Base-by-base conservation (phyloP, 164 flowering plant genomes). In the Stephania japonica region DNA sequence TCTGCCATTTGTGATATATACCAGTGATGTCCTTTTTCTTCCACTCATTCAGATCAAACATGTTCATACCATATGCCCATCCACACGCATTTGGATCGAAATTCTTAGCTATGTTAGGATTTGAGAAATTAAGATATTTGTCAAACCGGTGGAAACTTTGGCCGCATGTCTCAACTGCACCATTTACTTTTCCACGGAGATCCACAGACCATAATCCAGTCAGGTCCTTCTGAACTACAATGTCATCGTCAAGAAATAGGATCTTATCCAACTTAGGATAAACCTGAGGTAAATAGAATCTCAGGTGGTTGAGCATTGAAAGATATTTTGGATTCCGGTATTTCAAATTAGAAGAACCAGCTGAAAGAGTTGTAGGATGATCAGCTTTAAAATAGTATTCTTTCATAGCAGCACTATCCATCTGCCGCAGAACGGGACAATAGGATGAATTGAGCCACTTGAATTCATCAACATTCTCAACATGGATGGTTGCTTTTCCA, bases 61-160 rank as follows among this genome's bases (percentile, higher is more conserved):
- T 79, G 73, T 96, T 96, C 99, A 93, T 96, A 27, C 99, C 98
- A 80, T 96, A 92, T 49, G 98, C 99, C 99, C 98, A 96, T 7
- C 99, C 99, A 81, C 99, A 93, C 68, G 98, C 98, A 85, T 91
- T 92, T 19, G 98, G 97, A 77, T 91, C 90, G 75, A 96, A 96
- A 77, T 89, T 87, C 76, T 81, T 83, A 1, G 98, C 83, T 75
- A 96, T 96, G 73, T 90, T 87, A 62, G 97, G 98, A 75, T 96
- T 96, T 5, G 97, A 88, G 66, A 96, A 96, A 80, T 96, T 96
- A 3, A 96, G 87, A 78, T 96, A 96, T 82, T 96, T 96, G 78
- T 93, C 98, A 77, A 96, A 96, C 62, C 97, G 91, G 74, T 96
- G 98, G 75, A 96, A 96, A 79, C 99, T 96, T 85, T 90, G 89